Percentiles rank a stretch among this genome's conserved stretches.
Evolutionary conservation across 768 basidiomycete genomes (phyloP).

Genomic region (Naganishia antarctica): DNA sequence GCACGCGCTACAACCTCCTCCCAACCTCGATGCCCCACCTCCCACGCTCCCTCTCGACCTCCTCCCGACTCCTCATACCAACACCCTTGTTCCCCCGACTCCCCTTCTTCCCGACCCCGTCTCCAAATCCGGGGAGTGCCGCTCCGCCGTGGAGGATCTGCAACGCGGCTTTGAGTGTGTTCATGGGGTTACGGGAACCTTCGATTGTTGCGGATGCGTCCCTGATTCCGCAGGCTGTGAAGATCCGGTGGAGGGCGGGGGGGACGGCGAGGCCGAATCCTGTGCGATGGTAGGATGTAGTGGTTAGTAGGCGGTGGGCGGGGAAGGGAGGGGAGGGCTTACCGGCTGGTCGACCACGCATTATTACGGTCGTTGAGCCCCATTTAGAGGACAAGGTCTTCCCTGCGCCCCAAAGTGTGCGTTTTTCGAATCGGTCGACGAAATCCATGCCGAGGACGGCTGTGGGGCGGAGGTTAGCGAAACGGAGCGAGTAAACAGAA

Average conservation of each 20-base stretch:
- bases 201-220: slow-evolving; percentile 92
- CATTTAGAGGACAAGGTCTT: slow-evolving; percentile 72
- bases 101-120: slow-evolving; percentile 70
- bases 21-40: slow-evolving; percentile 63
- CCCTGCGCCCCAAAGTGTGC: slow-evolving; percentile 78
- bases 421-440: slow-evolving; percentile 86
- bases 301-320: no score
- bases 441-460: slow-evolving; percentile 85
- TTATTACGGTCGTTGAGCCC: slow-evolving; percentile 70
- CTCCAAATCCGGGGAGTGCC: slow-evolving; percentile 61
- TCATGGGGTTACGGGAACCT: slow-evolving; percentile 79
- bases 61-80: slow-evolving; percentile 63
- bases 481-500: background rate
- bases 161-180: slow-evolving; percentile 79
- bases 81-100: slow-evolving; percentile 68
- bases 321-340: slow-evolving; percentile 25
- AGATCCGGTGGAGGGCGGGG: slow-evolving; percentile 74
- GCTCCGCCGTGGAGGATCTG: slow-evolving; percentile 79
- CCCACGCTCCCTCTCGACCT: slow-evolving; percentile 76
- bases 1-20: slow-evolving; percentile 39
- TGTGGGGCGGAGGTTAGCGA: slow-evolving; percentile 38
- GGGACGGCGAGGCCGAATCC: slow-evolving; percentile 91
- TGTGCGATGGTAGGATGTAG: no score
- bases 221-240: slow-evolving; percentile 90
- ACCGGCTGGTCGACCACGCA: slow-evolving; percentile 58